phyloP scores from a whole-genome alignment of 208 protist species.

The Spongospora subterranea region DNA sequence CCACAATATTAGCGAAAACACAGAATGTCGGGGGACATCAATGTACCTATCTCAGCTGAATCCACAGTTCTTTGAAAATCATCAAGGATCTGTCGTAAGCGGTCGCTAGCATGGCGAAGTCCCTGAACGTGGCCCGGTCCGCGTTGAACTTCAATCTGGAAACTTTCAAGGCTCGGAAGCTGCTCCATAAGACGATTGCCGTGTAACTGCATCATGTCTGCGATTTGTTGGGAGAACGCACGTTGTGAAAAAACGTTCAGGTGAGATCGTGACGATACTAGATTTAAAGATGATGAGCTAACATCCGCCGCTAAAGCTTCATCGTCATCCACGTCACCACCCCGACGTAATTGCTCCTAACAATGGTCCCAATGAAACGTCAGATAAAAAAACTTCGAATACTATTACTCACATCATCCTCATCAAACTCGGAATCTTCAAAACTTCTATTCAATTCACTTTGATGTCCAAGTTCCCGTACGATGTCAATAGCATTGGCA shows the following conservation, averaged over 20 bases:
- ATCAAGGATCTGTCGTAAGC: constrained; percentile 22
- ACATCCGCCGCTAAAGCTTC: background rate
- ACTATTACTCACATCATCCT: background rate
- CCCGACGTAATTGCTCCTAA: background rate
- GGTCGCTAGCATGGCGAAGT: background rate
- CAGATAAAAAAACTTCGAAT: background rate
- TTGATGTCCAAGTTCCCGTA: background rate
- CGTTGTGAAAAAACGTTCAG: constrained; percentile 13
- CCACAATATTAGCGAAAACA: too few species aligned
- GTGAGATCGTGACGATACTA: background rate
- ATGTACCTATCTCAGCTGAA: background rate
- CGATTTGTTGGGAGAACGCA: background rate
- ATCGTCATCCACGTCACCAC: background rate
- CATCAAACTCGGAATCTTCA: constrained; percentile 37
- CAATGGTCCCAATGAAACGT: background rate
- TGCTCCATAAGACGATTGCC: too few species aligned
- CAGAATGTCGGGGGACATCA: too few species aligned
- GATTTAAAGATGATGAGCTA: background rate
- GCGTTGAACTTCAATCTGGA: background rate
- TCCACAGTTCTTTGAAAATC: constrained; percentile 24
- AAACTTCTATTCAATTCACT: background rate
- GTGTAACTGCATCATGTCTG: background rate
- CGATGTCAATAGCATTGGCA: background rate
- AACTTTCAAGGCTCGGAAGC: too few species aligned
- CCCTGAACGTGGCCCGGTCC: background rate